Evolutionary conservation across 495 filamentous ascomycete genomes (phyloP), one percentile per base, ranked within the genome.

Genomic region (Aspergillus leporis): DNA sequence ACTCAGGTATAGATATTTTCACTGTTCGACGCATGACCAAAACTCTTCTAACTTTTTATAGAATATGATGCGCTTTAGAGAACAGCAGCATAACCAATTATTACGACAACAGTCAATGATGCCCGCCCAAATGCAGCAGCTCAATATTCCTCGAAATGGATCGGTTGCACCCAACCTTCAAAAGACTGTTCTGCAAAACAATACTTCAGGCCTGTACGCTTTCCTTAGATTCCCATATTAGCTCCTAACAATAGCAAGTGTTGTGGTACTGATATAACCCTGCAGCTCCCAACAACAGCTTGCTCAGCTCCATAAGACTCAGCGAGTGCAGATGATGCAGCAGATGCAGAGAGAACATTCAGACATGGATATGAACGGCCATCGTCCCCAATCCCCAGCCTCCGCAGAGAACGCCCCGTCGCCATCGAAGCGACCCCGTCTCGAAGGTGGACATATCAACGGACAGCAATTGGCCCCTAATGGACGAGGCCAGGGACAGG

Each of bases 351-450:
- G 91, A 49, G 89, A 93, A 51, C 89, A 89, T 51, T 91, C 91
- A 7, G 89, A 90, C 49, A 90, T 95, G 77, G 92, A 96, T 56
- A 90, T 91, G 74, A 90, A 88, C 73, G 88, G 86, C 51, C 87
- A 88, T 66, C 85, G 90, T 46, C 87, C 91, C 25, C 89, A 88
- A 60, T 97, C 91, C 36, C 92, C 91, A 6, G 84, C 88, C 30
- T 87, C 88, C 7, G 85, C 84, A 28, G 93, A 97, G 43, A 96
- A 96, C 66, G 91, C 91, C 30, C 90, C 92, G 6, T 97, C 94
- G 22, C 93, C 94, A 9, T 90, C 87, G 54, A 98, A 98, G 76
- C 82, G 94, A 66, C 88, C 87, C n/a, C 90, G 93, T 38, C 81
- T 97, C 40, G 94, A 97, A 58, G 83, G 83, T 61, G 83, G 81